Conservation (phyloP, 2,329 filamentous ascomycete species). For the Monosporascus sp. region DNA sequence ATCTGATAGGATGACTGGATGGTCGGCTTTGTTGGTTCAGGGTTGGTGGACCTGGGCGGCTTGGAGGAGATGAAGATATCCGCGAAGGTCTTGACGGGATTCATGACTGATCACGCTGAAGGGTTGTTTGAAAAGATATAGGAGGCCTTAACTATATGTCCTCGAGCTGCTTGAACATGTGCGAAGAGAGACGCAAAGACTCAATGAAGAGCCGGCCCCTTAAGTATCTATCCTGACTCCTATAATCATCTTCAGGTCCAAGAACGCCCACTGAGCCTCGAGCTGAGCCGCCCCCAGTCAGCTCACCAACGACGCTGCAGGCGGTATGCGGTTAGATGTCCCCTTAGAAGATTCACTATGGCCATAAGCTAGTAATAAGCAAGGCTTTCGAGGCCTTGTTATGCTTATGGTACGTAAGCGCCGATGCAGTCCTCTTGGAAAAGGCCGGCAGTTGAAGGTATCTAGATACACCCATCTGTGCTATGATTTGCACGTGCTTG, state of each 20-base stretch:
- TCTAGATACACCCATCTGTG: no score
- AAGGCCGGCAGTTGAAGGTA: no score
- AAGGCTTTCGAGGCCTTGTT: not conserved
- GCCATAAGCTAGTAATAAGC: not conserved
- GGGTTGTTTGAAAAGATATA: not conserved
- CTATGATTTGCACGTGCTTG: no score
- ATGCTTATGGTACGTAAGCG: not conserved
- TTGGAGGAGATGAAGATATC: conserved; percentile 1
- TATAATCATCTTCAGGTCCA: not conserved
- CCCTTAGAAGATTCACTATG: not conserved
- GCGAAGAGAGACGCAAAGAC: not conserved
- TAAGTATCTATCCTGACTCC: not conserved
- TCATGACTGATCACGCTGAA: conserved; percentile 4
- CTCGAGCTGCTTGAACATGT: not conserved
- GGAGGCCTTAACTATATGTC: no score
- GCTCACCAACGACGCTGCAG: not conserved
- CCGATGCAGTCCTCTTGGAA: not conserved
- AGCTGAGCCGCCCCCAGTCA: not conserved
- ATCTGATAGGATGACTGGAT: conserved; percentile 11
- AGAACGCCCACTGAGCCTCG: not conserved
- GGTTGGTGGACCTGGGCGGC: conserved; percentile 4
- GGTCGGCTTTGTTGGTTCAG: not conserved
- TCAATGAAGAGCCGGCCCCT: not conserved
- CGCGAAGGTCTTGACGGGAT: not conserved
- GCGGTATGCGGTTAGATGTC: not conserved